Base-by-base conservation (phyloP, 192 early-diverging fungal genomes). In the Coemansia brasiliensis region DNA sequence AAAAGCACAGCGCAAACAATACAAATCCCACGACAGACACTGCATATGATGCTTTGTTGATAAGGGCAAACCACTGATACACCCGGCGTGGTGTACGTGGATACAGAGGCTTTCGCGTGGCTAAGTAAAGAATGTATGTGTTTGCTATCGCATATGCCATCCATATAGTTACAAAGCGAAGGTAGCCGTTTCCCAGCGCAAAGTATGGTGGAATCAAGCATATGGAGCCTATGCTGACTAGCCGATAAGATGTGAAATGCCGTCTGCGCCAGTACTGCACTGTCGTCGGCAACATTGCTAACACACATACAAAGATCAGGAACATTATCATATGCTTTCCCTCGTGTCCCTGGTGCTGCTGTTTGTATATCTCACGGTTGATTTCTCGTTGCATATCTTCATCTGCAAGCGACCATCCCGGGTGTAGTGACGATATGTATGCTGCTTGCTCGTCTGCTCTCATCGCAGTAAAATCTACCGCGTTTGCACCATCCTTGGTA, bases 31-130 rank as follows among this genome's bases (percentile, higher is more conserved):
- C 12, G n/a, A 68, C 50, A 62, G 59, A 71, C 25, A 72, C 67
- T 44, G 45, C 55, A 26, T 75, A 75, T 45, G 72, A 75, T 16
- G 40, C 61, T 60, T 80, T 71, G 58, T 80, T 75, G 42, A 62
- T 71, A 10, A 75, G 52, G 20, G 78, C 65, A 58, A 72, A 71
- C 78, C 78, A 80, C 61, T 65, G 64, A 40, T 80, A 75, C 55
- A 80, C 73, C 11, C 61, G 42, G 11, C 78, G 60, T 38, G 78
- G 78, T 32, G 78, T 72, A 35, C 38, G 59, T 44, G 44, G 59
- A 29, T 63, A 51, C 53, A 80, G 32, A 4, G 78, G 78, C 21
- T 45, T 53, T 11, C 68, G 67, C 25, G 72, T 70, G 13, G 77
- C 70, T 57, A 64, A 35, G 32, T 66, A 70, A 26, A 80, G 43